Evolutionary conservation across 176 grass and related monocot species (phyloP).

Genomic region (Zizania latifolia): DNA sequence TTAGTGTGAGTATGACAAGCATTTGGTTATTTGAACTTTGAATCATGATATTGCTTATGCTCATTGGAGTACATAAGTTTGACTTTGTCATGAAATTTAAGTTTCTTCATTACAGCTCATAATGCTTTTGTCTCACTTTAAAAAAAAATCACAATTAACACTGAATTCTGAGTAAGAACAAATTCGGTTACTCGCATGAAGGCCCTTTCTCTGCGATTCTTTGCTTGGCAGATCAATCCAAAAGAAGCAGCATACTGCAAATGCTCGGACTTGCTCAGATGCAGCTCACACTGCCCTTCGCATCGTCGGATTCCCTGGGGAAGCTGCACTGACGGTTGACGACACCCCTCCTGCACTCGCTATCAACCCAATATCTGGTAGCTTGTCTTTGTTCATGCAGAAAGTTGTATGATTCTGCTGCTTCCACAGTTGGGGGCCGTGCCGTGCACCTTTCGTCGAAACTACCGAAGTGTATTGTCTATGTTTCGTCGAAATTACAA

Average conservation of each 20-base stretch:
- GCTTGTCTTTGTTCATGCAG: constrained; percentile 22
- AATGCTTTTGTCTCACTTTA: too few species aligned
- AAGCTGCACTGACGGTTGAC: not conserved
- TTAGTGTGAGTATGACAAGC: not conserved
- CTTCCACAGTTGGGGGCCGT: constrained; percentile 9
- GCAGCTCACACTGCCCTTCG: not conserved
- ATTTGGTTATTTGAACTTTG: not conserved
- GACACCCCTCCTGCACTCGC: constrained; percentile 3
- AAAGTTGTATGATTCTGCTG: constrained; percentile 14
- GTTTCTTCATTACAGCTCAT: not conserved
- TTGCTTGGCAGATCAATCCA: not conserved
- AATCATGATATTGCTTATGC: not conserved
- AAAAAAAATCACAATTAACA: not conserved
- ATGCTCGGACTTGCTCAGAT: not conserved
- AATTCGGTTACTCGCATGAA: not conserved
- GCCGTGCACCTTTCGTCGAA: constrained; percentile 23
- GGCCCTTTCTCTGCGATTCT: not conserved
- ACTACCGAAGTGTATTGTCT: too few species aligned
- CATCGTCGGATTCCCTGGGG: constrained; percentile 19
- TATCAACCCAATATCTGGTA: not conserved
- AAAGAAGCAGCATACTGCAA: not conserved
- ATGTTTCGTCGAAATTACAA: too few species aligned
- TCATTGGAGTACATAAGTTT: not conserved
- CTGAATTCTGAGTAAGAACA: not conserved
- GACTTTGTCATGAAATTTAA: not conserved